Evolutionary conservation across 352 stramenopile species (phyloP).

Genomic region (Phytophthora vignae): DNA sequence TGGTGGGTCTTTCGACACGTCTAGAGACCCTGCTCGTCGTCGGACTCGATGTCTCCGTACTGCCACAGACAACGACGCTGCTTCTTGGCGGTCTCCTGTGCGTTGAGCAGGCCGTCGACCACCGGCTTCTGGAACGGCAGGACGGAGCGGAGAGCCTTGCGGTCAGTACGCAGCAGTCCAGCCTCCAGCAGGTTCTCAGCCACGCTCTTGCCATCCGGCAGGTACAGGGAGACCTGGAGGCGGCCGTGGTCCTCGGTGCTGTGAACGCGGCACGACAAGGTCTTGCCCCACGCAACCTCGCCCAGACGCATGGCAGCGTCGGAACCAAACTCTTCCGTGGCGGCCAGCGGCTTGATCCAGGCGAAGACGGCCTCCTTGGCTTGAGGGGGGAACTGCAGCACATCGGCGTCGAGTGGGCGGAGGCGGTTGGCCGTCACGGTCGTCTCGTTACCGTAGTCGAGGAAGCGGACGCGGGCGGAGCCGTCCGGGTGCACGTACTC

Average conservation of each 20-base stretch:
- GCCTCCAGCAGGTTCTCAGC: constrained; percentile 91
- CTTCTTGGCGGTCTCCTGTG: constrained; percentile 93
- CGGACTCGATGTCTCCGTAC: constrained; percentile 97
- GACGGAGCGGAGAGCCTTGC: constrained; percentile 71
- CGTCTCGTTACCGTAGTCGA: constrained; percentile 96
- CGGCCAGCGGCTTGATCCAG: constrained; percentile 83
- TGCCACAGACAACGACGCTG: constrained; percentile 95
- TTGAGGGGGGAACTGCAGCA: constrained; percentile 91
- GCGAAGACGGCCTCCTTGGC: constrained; percentile 87
- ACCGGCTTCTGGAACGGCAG: constrained; percentile 81
- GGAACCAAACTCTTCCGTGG: constrained; percentile 93
- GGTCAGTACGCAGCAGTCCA: constrained; percentile 91
- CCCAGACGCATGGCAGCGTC: constrained; percentile 93
- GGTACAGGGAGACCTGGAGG: constrained; percentile 78
- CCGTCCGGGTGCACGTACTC: constrained; percentile 75
- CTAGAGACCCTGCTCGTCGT: constrained; percentile 84
- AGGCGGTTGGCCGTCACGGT: constrained; percentile 88
- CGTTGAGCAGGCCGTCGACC: constrained; percentile 89
- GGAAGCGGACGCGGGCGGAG: constrained; percentile 88
- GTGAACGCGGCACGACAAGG: constrained; percentile 82
- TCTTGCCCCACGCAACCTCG: constrained; percentile 93
- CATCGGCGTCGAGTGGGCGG: constrained; percentile 90
- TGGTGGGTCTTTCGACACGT: constrained; percentile 8
- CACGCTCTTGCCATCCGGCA: constrained; percentile 82
- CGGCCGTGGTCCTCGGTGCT: constrained; percentile 75